phyloP scores from a whole-genome alignment of 1,284 basidiomycete genomes.

The Cryptococcus depauperatus region DNA sequence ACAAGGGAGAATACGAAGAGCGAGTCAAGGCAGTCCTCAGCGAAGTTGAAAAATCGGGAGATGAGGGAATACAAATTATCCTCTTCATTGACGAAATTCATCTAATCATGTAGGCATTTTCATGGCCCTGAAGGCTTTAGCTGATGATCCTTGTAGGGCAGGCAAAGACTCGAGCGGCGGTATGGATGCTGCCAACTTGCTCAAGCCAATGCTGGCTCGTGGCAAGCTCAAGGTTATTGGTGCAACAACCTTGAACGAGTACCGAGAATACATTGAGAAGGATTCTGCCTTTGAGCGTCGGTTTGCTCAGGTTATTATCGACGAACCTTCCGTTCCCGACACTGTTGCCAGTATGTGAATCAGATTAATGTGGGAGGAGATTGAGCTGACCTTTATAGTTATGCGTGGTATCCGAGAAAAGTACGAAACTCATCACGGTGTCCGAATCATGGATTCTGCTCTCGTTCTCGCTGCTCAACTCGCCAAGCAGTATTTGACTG shows the following conservation, averaged over 20 bases:
- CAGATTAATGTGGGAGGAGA: neutral
- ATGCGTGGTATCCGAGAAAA: constrained; percentile 81
- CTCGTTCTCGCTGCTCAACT: constrained; percentile 85
- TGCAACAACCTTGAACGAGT: constrained; percentile 88
- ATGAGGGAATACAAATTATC: constrained; percentile 76
- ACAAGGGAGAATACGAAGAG: constrained; percentile 96
- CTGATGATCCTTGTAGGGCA: constrained; percentile 11
- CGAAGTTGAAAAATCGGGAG: constrained; percentile 86
- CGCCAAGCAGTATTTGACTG: constrained; percentile 88
- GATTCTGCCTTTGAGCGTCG: constrained; percentile 89
- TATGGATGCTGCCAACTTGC: constrained; percentile 64
- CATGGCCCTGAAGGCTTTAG: neutral
- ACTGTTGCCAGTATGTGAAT: constrained; percentile 62
- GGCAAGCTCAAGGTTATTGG: constrained; percentile 87
- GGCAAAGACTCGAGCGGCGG: constrained; percentile 41
- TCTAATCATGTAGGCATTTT: constrained; percentile 69
- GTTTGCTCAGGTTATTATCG: constrained; percentile 88
- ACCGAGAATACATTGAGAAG: constrained; percentile 92
- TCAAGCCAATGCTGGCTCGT: constrained; percentile 82
- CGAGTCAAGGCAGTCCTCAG: constrained; percentile 81
- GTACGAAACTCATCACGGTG: constrained; percentile 69
- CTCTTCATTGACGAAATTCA: constrained; percentile 95
- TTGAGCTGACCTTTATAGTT: constrained; percentile 14
- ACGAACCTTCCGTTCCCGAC: constrained; percentile 83
- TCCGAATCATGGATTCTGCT: constrained; percentile 81